These are phyloP conservation scores for Neoboletus brunneissimus DNA, from an alignment of 768 basidiomycete species.

Conservation along the genomic window DNA sequence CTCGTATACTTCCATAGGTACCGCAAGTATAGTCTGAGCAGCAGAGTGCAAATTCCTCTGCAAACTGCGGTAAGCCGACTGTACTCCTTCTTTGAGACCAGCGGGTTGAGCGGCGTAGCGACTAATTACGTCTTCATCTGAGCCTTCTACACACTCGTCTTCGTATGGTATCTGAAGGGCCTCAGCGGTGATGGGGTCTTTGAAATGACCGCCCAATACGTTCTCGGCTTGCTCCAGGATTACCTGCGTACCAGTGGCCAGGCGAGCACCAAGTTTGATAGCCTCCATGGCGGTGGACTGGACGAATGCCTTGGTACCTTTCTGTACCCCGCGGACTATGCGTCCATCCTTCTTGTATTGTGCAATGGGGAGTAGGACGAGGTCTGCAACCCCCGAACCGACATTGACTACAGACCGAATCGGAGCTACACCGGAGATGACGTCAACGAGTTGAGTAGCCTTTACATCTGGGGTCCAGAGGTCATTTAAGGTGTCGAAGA, in stretches of 20 bases:
- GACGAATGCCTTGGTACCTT: constrained; percentile 90
- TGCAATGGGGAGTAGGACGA: constrained; percentile 92
- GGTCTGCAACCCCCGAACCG: constrained; percentile 93
- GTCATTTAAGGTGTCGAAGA: constrained; percentile 93
- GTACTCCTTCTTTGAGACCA: constrained; percentile 81
- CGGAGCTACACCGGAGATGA: constrained; percentile 94
- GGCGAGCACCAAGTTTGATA: constrained; percentile 86
- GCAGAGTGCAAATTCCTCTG: constrained; percentile 86
- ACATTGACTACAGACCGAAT: constrained; percentile 97
- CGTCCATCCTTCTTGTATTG: constrained; percentile 98
- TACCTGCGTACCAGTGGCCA: constrained; percentile 97
- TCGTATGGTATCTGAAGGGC: constrained; percentile 48
- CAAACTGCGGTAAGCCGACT: constrained; percentile 88
- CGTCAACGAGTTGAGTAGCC: constrained; percentile 94
- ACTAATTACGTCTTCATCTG: constrained; percentile 65
- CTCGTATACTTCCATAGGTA: constrained; percentile 99
- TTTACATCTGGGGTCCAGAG: constrained; percentile 99
- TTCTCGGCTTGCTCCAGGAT: constrained; percentile 94
- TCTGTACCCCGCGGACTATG: constrained; percentile 88
- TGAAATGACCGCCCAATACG: constrained; percentile 80
- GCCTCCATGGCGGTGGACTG: constrained; percentile 95
- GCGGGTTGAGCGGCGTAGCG: constrained; percentile 90
- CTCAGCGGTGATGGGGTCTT: constrained; percentile 63
- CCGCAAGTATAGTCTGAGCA: constrained; percentile 96
- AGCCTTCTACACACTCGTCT: constrained; percentile 27